Conservation (phyloP, 768 basidiomycete species). For the Serpula lacrymans region DNA sequence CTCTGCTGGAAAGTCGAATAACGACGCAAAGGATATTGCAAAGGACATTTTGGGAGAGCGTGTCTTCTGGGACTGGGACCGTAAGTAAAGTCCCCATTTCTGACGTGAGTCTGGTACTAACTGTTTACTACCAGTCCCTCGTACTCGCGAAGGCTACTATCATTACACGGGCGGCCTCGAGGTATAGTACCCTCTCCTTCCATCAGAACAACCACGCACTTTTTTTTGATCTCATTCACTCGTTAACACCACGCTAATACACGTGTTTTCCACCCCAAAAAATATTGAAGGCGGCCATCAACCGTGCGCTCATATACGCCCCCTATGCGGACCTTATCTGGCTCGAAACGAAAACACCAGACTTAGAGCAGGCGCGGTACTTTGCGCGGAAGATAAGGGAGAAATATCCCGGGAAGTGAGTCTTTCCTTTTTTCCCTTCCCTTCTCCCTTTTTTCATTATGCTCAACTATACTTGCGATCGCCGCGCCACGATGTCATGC, state of each 20-base stretch:
- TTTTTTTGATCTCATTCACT: too few species aligned
- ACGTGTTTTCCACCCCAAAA: not conserved
- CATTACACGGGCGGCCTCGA: conserved; percentile 81
- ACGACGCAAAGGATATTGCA: conserved; percentile 70
- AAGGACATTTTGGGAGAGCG: conserved; percentile 57
- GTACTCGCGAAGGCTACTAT: conserved; percentile 90
- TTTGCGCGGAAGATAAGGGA: conserved; percentile 76
- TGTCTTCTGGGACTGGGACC: conserved; percentile 88
- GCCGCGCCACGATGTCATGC: too few species aligned
- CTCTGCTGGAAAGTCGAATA: conserved; percentile 64
- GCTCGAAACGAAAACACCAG: conserved; percentile 90
- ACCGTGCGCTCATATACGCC: conserved; percentile 75
- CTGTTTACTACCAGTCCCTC: conserved; percentile 53
- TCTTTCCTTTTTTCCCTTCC: not conserved
- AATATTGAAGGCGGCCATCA: conserved; percentile 61
- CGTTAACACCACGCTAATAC: too few species aligned
- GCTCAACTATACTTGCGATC: too few species aligned
- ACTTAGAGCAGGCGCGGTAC: conserved; percentile 71
- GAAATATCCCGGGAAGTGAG: conserved; percentile 69
- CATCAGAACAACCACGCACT: too few species aligned
- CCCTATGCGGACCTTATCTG: conserved; percentile 88
- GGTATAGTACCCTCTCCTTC: conserved; percentile 33
- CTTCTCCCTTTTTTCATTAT: too few species aligned
- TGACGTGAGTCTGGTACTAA: not conserved
- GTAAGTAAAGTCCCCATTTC: conserved; percentile 39